A percentile compares a stretch with the other conserved stretches of the same genome.
phyloP scores from a whole-genome alignment of 495 filamentous ascomycete species.

The Lepidopterella palustris region DNA sequence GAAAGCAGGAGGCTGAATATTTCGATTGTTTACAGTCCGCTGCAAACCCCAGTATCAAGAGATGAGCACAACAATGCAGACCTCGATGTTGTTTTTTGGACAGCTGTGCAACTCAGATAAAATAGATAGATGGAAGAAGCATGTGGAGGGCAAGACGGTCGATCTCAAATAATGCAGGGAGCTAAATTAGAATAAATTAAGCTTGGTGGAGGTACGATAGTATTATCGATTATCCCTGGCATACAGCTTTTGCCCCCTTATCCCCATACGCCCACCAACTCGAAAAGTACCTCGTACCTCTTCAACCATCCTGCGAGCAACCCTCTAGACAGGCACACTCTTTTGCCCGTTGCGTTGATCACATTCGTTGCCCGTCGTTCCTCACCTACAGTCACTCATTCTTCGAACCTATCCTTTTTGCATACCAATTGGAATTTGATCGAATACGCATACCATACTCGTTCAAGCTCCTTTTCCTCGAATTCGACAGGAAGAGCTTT shows the following conservation, averaged over 20 bases:
- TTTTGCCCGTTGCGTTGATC: not conserved
- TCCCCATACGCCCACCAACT: conserved; percentile 9
- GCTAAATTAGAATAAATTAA: conserved; percentile 26
- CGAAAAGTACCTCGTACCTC: conserved; percentile 21
- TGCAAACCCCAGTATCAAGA: not conserved
- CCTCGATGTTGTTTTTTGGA: not conserved
- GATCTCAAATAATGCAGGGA: conserved; percentile 17
- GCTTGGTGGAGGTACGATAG: conserved; percentile 16
- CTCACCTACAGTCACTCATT: conserved; percentile 4
- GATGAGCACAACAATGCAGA: not conserved
- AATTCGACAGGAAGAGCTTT: not conserved
- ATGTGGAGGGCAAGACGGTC: not conserved
- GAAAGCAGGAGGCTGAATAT: conserved; percentile 1
- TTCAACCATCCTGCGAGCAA: conserved; percentile 10
- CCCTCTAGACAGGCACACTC: conserved; percentile 13
- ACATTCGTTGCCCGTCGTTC: conserved; percentile 6
- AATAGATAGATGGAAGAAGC: not conserved
- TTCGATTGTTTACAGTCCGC: not conserved
- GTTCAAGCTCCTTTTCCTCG: not conserved
- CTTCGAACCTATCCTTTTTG: too few species aligned
- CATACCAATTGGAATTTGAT: too few species aligned
- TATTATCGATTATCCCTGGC: conserved; percentile 6
- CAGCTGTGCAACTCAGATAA: not conserved
- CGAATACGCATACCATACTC: not conserved
- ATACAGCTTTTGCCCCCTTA: conserved; percentile 23